Conservation (phyloP, 2,329 filamentous ascomycete genomes). For the Neofusicoccum umdonicola region DNA sequence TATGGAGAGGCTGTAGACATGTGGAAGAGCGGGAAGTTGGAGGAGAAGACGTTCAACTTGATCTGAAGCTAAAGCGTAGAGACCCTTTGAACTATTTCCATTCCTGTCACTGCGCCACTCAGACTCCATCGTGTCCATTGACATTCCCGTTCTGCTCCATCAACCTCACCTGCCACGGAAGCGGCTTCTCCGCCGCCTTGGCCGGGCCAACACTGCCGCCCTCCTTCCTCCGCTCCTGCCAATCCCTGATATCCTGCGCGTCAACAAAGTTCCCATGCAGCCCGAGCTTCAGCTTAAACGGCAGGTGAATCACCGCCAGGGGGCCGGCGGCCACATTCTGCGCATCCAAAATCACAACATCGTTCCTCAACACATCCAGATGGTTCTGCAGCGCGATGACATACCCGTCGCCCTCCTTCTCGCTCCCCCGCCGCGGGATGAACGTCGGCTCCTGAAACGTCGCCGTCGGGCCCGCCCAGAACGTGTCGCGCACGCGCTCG, state of each 20-base stretch:
- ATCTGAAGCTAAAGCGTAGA: neutral
- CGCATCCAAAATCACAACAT: slow-evolving; percentile 45
- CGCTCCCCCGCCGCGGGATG: slow-evolving; percentile 43
- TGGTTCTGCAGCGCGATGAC: slow-evolving; percentile 45
- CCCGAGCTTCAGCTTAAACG: slow-evolving; percentile 33
- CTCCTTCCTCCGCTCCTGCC: slow-evolving; percentile 29
- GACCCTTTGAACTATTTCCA: too few species aligned
- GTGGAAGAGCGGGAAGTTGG: neutral
- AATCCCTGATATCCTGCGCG: slow-evolving; percentile 30
- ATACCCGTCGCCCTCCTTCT: slow-evolving; percentile 52
- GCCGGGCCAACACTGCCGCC: slow-evolving; percentile 29
- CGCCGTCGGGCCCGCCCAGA: slow-evolving; percentile 36
- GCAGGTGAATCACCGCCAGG: slow-evolving; percentile 42
- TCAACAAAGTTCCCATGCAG: slow-evolving; percentile 35
- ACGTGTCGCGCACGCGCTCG: slow-evolving; percentile 32
- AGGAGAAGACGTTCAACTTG: neutral
- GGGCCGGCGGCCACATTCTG: slow-evolving; percentile 37
- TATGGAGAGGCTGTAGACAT: neutral
- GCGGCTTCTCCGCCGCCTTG: slow-evolving; percentile 23
- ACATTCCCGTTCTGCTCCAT: slow-evolving; percentile 19
- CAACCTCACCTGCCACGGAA: slow-evolving; percentile 32
- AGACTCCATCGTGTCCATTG: neutral
- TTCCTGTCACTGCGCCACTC: too few species aligned
- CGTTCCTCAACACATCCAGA: slow-evolving; percentile 40
- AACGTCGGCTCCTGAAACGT: slow-evolving; percentile 57